These are phyloP conservation scores for Vicia faba DNA, from an alignment of 306 rosid species.

Conservation along the genomic window DNA sequence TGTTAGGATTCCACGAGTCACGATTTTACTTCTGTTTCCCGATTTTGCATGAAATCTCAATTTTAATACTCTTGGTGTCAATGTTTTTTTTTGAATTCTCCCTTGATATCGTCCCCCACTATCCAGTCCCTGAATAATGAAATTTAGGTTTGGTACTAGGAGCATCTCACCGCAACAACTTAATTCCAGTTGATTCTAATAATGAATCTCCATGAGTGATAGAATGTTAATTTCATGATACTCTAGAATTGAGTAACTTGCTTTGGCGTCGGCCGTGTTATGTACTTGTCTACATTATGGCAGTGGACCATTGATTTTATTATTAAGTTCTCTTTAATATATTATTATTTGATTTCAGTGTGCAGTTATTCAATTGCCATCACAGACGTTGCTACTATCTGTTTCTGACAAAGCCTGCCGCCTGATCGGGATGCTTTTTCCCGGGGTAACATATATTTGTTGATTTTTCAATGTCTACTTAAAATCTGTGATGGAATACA, in stretches of 20 bases:
- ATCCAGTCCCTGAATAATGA: constrained; percentile 8
- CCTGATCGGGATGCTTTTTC: constrained; percentile 97
- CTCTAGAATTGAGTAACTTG: not conserved
- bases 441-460: constrained; percentile 63
- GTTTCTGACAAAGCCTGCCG: constrained; percentile 94
- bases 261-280: not conserved
- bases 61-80: not conserved
- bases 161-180: constrained; percentile 12
- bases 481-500: constrained; percentile 27
- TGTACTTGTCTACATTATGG: not conserved
- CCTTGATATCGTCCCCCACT: constrained; percentile 1
- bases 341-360: constrained; percentile 61
- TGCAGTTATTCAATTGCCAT: constrained; percentile 95
- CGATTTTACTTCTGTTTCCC: too few relatives aligned
- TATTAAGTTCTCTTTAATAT: constrained; percentile 19
- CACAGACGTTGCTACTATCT: constrained; percentile 90
- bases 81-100: not conserved
- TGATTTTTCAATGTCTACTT: constrained; percentile 16
- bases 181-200: not conserved
- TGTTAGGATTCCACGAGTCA: too few relatives aligned
- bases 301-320: constrained; percentile 18
- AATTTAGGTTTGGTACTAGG: constrained; percentile 5
- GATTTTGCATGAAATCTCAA: too few relatives aligned
- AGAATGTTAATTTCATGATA: not conserved
- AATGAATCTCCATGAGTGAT: not conserved